Conservation (phyloP, 2,329 filamentous ascomycete genomes). For the Parascedosporium putredinis region DNA sequence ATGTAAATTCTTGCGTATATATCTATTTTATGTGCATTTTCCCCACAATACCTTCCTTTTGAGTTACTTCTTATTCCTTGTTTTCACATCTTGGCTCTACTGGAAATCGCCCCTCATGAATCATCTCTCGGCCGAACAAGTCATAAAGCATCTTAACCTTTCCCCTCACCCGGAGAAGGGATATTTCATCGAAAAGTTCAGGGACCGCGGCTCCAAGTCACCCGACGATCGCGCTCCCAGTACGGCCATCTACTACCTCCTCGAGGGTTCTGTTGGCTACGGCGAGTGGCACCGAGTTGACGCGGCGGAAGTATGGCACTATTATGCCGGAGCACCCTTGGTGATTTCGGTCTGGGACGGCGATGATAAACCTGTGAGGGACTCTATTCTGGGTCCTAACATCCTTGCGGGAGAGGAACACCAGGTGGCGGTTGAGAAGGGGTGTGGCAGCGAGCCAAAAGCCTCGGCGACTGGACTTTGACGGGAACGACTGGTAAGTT, state of each 20-base stretch:
- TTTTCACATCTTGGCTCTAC: too few relatives aligned
- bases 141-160: constrained; percentile 32
- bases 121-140: constrained; percentile 23
- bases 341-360: constrained; percentile 31
- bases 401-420: constrained; percentile 31
- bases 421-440: constrained; percentile 29
- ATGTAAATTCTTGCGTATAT: too few relatives aligned
- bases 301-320: constrained; percentile 40
- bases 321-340: constrained; percentile 41
- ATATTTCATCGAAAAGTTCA: constrained; percentile 35
- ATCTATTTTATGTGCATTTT: too few relatives aligned
- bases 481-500: constrained; percentile 24
- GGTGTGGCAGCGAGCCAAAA: constrained; percentile 36
- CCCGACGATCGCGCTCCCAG: constrained; percentile 27
- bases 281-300: constrained; percentile 43
- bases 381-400: constrained; percentile 29
- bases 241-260: constrained; percentile 43
- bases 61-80: too few relatives aligned
- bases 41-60: too few relatives aligned
- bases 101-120: background rate
- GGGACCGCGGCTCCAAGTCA: constrained; percentile 24
- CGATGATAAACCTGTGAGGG: constrained; percentile 26
- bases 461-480: constrained; percentile 36
- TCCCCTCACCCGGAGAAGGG: constrained; percentile 36
- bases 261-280: constrained; percentile 29